Base-by-base conservation (phyloP, 139 green algal genomes). In the Yamagishiella unicocca region DNA sequence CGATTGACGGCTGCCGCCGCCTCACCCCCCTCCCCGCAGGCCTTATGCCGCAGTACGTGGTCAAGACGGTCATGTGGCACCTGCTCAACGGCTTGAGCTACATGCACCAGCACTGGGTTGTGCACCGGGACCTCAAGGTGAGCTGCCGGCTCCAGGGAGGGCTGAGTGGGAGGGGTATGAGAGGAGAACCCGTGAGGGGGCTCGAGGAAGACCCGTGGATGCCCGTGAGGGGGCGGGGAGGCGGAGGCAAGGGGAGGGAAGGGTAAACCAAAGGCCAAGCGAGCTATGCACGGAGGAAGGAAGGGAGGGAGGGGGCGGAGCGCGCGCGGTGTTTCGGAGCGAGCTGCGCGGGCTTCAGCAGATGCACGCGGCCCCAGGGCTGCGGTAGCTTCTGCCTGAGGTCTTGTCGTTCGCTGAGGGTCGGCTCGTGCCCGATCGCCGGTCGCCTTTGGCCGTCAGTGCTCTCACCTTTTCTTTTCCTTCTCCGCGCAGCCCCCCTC, bases 111-210 rank as follows among this genome's bases (percentile, higher is more conserved):
- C 93, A 94, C 91, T 96, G 95, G 91, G 77, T 97, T 62, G 92
- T 97, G 27, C 95, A 97, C 89, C 71, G 95, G 27, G 95, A 98
- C 87, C 89, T 98, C 40, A 97, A 97, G 89, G 92, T 91, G 64
- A 12, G 84, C 22, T 14, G 6, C 45, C 21, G 70, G 40, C n/a
- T n/a, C n/a, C n/a, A n/a, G 70, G 40, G 70, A 19, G 70, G 67
- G 62, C 4, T 38, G 27, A n/a, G n/a, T 6, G 29, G 29, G 62
- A 4, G 62, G 67, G 35, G 35, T 67, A 72, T 43, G 5, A 42
- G 14, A 4, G 64, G 27, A 40, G 17, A 9, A 42, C 7, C 4
- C 38, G 17, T 40, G 64, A n/a, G n/a, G n/a, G n/a, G n/a, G n/a
- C n/a, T n/a, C n/a, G n/a, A n/a, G n/a, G n/a, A n/a, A n/a, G n/a